Percentiles rank a stretch among this genome's conserved stretches.
Evolutionary conservation across 768 basidiomycete genomes (phyloP).

Genomic region (Candolleomyces aberdarensis): DNA sequence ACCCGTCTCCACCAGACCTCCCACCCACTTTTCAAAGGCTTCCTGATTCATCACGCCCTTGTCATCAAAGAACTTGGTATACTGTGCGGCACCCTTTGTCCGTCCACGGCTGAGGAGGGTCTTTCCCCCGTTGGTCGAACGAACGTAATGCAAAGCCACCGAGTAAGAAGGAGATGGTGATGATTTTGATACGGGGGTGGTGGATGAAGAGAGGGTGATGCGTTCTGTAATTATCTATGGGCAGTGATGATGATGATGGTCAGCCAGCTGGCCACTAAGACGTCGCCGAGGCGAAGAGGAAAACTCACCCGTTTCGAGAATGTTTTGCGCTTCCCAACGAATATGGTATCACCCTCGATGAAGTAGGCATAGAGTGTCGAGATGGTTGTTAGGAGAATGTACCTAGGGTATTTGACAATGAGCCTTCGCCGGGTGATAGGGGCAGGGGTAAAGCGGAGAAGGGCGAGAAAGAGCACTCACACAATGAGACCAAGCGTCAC

Average conservation of each 20-base stretch:
- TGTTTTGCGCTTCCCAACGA: constrained; percentile 86
- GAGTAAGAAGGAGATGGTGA: constrained; percentile 59
- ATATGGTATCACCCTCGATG: constrained; percentile 80
- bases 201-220: constrained; percentile 73
- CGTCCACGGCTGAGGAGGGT: constrained; percentile 73
- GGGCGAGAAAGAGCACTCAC: constrained; percentile 41
- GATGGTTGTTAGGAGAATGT: constrained; percentile 64
- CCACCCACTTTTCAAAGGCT: constrained; percentile 76
- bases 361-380: constrained; percentile 86
- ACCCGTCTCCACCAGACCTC: constrained; percentile 62
- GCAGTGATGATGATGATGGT: neutral
- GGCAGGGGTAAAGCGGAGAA: constrained; percentile 1
- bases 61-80: constrained; percentile 79
- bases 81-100: constrained; percentile 51
- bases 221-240: constrained; percentile 86
- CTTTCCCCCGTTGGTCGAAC: constrained; percentile 84
- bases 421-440: neutral
- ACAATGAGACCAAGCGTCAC: constrained; percentile 76
- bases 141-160: constrained; percentile 66
- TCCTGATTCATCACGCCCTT: constrained; percentile 76
- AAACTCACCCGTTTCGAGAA: constrained; percentile 76
- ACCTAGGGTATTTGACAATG: constrained; percentile 41
- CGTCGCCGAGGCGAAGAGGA: constrained; percentile 22
- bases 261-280: neutral
- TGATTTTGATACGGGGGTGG: constrained; percentile 44